These are phyloP conservation scores for Acanthamoeba healyi DNA, from an alignment of 208 protist genomes.

Conservation along the genomic window DNA sequence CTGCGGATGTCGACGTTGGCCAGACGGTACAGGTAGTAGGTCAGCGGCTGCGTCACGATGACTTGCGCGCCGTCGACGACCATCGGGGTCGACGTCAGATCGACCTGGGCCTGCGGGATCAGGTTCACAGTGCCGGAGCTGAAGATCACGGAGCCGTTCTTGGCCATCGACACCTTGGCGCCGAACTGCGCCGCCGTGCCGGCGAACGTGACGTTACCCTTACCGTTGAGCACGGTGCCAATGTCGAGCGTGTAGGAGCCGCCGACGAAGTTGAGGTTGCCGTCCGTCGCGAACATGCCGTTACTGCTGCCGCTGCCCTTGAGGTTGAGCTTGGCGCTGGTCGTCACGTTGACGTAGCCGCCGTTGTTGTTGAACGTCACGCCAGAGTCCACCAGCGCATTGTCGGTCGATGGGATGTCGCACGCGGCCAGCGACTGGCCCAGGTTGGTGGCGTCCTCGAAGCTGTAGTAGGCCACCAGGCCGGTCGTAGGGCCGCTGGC, in stretches of 20 bases:
- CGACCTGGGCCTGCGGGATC: slow-evolving; percentile 31
- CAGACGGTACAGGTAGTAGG: slow-evolving; percentile 73
- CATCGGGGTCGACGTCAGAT: slow-evolving; percentile 43
- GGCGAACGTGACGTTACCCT: slow-evolving; percentile 29
- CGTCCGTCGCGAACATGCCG: slow-evolving; percentile 20
- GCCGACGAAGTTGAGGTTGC: slow-evolving; percentile 27
- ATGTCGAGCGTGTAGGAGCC: slow-evolving; percentile 51
- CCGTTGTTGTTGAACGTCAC: slow-evolving; percentile 57
- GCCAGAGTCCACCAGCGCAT: background rate
- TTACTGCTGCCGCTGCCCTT: background rate
- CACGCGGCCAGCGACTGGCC: slow-evolving; percentile 55
- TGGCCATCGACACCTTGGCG: slow-evolving; percentile 24
- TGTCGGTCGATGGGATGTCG: background rate
- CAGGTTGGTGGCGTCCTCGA: slow-evolving; percentile 49
- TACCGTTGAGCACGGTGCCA: slow-evolving; percentile 24
- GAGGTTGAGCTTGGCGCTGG: background rate
- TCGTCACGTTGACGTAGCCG: slow-evolving; percentile 46
- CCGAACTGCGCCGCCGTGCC: slow-evolving; percentile 50
- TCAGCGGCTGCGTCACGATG: slow-evolving; percentile 69
- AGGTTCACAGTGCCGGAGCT: slow-evolving; percentile 54
- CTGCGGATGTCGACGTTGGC: slow-evolving; percentile 65
- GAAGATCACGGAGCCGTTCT: slow-evolving; percentile 64
- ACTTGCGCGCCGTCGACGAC: slow-evolving; percentile 44
- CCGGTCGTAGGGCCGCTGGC: slow-evolving; percentile 18
- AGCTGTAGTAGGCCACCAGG: slow-evolving; percentile 73